A percentile compares a stretch with the other conserved stretches of the same genome.
These are phyloP conservation scores for Pseudopyricularia javanii DNA, from an alignment of 2,329 filamentous ascomycete genomes.

Conservation along the genomic window DNA sequence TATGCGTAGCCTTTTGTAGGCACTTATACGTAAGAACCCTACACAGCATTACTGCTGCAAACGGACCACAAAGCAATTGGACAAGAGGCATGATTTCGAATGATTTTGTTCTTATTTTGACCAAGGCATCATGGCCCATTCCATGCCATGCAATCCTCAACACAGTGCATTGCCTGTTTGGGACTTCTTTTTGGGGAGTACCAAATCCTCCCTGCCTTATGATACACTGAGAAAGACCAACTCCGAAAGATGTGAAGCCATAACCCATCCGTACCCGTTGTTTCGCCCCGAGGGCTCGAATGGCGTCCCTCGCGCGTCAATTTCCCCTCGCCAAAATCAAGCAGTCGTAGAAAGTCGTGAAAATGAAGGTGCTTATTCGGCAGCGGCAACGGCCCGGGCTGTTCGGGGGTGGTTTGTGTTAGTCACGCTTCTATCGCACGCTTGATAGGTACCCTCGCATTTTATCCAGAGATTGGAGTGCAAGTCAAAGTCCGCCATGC, in stretches of 20 bases:
- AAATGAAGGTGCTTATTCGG: slow-evolving; percentile 23
- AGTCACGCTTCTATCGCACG: background rate
- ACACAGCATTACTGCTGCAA: no score
- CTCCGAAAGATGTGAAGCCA: slow-evolving; percentile 15
- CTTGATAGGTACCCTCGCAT: no score
- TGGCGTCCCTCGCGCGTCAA: slow-evolving; percentile 14
- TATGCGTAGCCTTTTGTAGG: no score
- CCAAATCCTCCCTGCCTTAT: slow-evolving; percentile 15
- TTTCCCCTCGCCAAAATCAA: slow-evolving; percentile 13
- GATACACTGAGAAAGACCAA: slow-evolving; percentile 18
- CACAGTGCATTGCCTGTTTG: background rate
- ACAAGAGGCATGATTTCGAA: background rate
- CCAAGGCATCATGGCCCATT: background rate
- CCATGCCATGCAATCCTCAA: background rate
- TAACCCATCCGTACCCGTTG: slow-evolving; percentile 6
- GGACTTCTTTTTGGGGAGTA: background rate
- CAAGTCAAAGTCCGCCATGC: slow-evolving; percentile 3
- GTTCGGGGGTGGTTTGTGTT: slow-evolving; percentile 1
- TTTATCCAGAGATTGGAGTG: slow-evolving; percentile 9
- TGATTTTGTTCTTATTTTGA: background rate
- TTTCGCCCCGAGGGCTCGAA: background rate
- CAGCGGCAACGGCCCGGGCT: slow-evolving; percentile 50
- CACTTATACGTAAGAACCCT: no score
- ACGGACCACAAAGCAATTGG: background rate
- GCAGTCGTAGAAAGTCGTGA: slow-evolving; percentile 5